Evolutionary conservation across 768 basidiomycete species (phyloP).

Genomic region (Suillus lakei): DNA sequence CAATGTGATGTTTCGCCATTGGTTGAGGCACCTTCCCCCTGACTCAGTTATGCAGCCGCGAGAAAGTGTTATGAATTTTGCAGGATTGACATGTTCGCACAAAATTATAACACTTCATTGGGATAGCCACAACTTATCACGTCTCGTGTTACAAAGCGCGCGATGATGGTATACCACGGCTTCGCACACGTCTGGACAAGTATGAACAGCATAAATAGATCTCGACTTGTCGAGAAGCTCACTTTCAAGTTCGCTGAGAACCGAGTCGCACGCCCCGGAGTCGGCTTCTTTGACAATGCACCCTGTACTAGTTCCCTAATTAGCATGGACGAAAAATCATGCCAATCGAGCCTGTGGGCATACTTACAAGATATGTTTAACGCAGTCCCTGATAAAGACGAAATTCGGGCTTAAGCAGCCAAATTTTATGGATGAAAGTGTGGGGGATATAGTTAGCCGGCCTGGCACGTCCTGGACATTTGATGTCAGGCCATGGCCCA

Average conservation of each 20-base stretch:
- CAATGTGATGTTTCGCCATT: no score
- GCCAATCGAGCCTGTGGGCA: background rate
- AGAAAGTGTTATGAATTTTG: no score
- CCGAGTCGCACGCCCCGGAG: background rate
- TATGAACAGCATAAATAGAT: background rate
- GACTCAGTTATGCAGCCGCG: no score
- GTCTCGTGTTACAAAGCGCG: background rate
- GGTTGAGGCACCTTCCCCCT: no score
- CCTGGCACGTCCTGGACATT: background rate
- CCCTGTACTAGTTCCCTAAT: background rate
- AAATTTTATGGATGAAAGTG: background rate
- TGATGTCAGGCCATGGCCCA: background rate
- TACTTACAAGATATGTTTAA: background rate
- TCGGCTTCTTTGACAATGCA: background rate
- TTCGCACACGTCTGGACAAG: background rate
- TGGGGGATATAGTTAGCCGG: background rate
- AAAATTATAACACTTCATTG: no score
- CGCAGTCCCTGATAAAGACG: background rate
- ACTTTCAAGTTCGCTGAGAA: background rate
- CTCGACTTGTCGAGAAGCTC: background rate
- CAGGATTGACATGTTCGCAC: no score
- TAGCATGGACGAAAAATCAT: background rate
- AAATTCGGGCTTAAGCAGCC: background rate
- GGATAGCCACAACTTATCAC: no score
- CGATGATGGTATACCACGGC: background rate